These are phyloP conservation scores for Lodderomyces orthopsilosis DNA, from an alignment of 1,139 yeast species.

Conservation along the genomic window DNA sequence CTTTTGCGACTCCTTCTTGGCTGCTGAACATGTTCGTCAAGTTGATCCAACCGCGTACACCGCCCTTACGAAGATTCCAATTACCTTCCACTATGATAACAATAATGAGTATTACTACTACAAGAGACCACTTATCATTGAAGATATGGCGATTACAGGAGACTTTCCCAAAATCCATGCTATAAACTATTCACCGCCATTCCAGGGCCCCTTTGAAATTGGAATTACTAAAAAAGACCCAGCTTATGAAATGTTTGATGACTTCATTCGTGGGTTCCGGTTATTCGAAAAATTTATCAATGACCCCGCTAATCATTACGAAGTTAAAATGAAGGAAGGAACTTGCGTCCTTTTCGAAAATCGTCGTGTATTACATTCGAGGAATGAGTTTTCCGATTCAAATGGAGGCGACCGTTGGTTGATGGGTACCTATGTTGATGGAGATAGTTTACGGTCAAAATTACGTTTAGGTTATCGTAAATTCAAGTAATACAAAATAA, in stretches of 20 bases:
- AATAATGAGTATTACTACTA: slow-evolving; percentile 64
- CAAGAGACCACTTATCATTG: slow-evolving; percentile 64
- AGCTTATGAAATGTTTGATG: slow-evolving; percentile 19
- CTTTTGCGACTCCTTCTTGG: slow-evolving; percentile 74
- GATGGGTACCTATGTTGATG: slow-evolving; percentile 76
- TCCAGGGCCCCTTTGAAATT: slow-evolving; percentile 75
- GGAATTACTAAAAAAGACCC: slow-evolving; percentile 40
- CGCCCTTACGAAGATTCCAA: slow-evolving; percentile 62
- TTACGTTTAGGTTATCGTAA: slow-evolving; percentile 34
- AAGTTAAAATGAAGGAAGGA: slow-evolving; percentile 57
- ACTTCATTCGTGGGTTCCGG: slow-evolving; percentile 58
- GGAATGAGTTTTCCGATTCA: slow-evolving; percentile 53
- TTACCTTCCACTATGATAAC: slow-evolving; percentile 69
- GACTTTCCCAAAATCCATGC: slow-evolving; percentile 47
- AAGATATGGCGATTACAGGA: slow-evolving; percentile 37
- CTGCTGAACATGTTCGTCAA: slow-evolving; percentile 54
- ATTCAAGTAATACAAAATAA: slow-evolving; percentile 3
- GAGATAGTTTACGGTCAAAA: slow-evolving; percentile 68
- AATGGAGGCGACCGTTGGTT: slow-evolving; percentile 67
- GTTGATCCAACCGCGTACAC: slow-evolving; percentile 62
- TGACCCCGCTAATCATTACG: slow-evolving; percentile 53
- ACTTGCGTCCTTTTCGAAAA: slow-evolving; percentile 73
- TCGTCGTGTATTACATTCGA: slow-evolving; percentile 68
- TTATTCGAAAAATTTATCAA: slow-evolving; percentile 61
- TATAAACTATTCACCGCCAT: slow-evolving; percentile 80